Evolutionary conservation across 371 early-diverging fungal genomes (phyloP).

Genomic region (Actinomortierella ambigua): DNA sequence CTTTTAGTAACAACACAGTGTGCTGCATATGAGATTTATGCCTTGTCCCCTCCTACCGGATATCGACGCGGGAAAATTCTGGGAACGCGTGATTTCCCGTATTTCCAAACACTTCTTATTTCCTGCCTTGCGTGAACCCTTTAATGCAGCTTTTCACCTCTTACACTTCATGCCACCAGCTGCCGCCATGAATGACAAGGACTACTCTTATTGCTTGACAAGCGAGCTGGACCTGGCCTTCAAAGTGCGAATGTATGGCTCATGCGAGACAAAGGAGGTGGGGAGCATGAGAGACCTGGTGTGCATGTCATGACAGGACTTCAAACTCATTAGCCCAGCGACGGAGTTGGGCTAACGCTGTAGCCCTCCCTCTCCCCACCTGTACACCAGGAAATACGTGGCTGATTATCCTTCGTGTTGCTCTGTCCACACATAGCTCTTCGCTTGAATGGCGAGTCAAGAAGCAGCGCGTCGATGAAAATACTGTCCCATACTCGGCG

Average conservation of each 20-base stretch:
- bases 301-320: background rate
- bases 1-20: too few species aligned
- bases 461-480: constrained; percentile 23
- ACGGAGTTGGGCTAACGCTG: background rate
- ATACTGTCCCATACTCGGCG: constrained; percentile 46
- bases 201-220: constrained; percentile 76
- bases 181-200: constrained; percentile 50
- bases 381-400: constrained; percentile 14
- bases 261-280: background rate
- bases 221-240: constrained; percentile 68
- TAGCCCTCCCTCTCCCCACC: constrained; percentile 6
- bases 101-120: too few species aligned
- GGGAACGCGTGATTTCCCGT: too few species aligned
- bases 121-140: too few species aligned
- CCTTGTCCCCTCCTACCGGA: too few species aligned
- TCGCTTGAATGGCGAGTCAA: constrained; percentile 45
- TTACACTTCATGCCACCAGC: constrained; percentile 29
- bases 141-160: too few species aligned
- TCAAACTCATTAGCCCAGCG: background rate
- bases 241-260: constrained; percentile 68
- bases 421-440: constrained; percentile 6
- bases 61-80: too few species aligned
- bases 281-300: too few species aligned
- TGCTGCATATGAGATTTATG: too few species aligned
- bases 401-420: background rate